Percentiles rank a stretch among this genome's conserved stretches.
Evolutionary conservation across 2,329 filamentous ascomycete genomes (phyloP).

Genomic region (Claviceps sorghi): DNA sequence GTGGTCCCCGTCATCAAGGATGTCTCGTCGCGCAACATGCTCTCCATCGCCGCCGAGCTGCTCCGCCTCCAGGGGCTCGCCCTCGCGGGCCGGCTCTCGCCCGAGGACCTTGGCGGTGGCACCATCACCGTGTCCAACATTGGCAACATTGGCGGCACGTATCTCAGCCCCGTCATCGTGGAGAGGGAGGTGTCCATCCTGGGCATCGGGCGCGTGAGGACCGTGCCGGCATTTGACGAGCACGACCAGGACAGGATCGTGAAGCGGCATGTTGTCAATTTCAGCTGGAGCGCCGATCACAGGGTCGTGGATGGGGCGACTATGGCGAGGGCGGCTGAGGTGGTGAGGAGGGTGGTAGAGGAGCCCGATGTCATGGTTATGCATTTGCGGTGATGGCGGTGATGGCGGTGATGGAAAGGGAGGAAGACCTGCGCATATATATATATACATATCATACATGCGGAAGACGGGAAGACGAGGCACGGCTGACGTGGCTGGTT

Average conservation of each 20-base stretch:
- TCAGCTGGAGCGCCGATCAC: constrained; percentile 96
- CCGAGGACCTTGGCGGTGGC: constrained; percentile 64
- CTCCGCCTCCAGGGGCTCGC: constrained; percentile 59
- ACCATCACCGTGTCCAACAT: constrained; percentile 97
- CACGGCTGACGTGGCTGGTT: no score
- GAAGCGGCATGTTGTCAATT: constrained; percentile 67
- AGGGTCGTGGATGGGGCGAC: constrained; percentile 88
- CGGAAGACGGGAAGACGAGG: no score
- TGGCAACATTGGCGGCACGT: constrained; percentile 84
- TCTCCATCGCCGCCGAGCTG: constrained; percentile 65
- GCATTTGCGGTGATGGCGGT: constrained; percentile 39
- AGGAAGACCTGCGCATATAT: no score
- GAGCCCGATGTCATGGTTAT: constrained; percentile 78
- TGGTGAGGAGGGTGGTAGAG: constrained; percentile 65
- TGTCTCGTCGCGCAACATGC: constrained; percentile 61
- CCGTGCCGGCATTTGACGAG: constrained; percentile 63
- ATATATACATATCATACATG: no score
- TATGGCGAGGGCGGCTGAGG: constrained; percentile 77
- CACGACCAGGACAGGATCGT: constrained; percentile 39
- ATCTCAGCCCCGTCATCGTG: constrained; percentile 81
- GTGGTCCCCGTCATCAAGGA: constrained; percentile 85
- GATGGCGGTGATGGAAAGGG: no score
- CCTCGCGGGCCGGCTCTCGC: constrained; percentile 56
- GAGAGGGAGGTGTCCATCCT: constrained; percentile 84
- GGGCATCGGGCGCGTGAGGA: constrained; percentile 68